Evolutionary conservation across 139 green algal species (phyloP).

Genomic region (Desmodesmus armatus): DNA sequence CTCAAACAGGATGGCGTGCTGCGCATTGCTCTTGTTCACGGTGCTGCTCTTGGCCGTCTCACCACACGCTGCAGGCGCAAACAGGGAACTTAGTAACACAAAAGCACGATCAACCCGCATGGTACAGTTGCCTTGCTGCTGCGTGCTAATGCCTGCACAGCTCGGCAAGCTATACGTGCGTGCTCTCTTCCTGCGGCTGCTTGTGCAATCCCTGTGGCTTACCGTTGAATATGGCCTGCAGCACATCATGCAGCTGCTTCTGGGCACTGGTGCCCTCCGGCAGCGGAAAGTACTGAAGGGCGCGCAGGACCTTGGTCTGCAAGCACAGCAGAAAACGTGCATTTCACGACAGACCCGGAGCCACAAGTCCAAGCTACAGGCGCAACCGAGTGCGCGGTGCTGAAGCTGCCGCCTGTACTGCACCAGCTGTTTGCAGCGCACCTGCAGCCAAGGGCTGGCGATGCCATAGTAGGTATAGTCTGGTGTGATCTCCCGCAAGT

Average conservation of each 20-base stretch:
- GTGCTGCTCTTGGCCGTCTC: conserved; percentile 71
- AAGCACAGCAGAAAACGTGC: not conserved
- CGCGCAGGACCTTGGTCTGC: conserved; percentile 90
- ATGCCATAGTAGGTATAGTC: conserved; percentile 99
- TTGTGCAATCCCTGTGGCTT: no score
- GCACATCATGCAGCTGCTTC: conserved; percentile 65
- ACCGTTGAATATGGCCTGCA: conserved; percentile 71
- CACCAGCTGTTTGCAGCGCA: conserved; percentile 29
- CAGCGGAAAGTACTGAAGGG: conserved; percentile 95
- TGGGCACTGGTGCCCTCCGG: conserved; percentile 78
- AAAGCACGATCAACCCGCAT: no score
- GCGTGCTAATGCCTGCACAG: no score
- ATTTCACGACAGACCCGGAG: no score
- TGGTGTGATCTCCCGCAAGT: conserved; percentile 78
- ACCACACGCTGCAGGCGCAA: conserved; percentile 28
- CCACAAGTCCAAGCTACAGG: no score
- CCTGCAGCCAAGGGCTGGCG: conserved; percentile 97
- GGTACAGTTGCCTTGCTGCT: no score
- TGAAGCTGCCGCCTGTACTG: no score
- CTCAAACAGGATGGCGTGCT: conserved; percentile 98
- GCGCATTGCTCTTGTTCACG: conserved; percentile 98
- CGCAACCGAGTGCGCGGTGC: no score
- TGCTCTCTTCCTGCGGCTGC: no score
- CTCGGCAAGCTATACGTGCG: no score
- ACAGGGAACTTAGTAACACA: not conserved